phyloP scores from a whole-genome alignment of 169 alveolate genomes.

The Theileria sp. region DNA sequence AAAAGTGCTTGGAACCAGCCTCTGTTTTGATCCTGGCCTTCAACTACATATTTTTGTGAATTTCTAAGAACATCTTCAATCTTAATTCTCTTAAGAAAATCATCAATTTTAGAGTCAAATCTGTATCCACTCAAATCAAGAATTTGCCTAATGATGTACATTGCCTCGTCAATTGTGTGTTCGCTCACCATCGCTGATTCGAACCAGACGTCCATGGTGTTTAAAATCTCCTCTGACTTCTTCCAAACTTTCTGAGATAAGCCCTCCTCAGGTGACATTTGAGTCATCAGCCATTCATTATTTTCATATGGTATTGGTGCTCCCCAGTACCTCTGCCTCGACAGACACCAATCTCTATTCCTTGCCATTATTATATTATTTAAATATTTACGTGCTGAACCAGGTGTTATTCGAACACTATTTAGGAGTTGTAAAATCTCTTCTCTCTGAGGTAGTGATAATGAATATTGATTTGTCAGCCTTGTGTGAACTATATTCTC shows the following conservation, averaged over 20 bases:
- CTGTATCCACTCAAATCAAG: neutral
- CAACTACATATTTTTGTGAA: slow-evolving; percentile 51
- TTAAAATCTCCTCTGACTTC: neutral
- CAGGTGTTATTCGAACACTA: slow-evolving; percentile 55
- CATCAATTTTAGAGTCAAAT: too few relatives aligned
- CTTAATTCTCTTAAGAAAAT: neutral
- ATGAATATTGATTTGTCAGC: slow-evolving; percentile 55
- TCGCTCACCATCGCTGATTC: slow-evolving; percentile 74
- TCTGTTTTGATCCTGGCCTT: slow-evolving; percentile 83
- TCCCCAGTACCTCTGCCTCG: slow-evolving; percentile 85
- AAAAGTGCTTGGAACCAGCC: slow-evolving; percentile 85
- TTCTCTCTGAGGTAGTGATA: slow-evolving; percentile 23
- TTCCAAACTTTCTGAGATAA: slow-evolving; percentile 3
- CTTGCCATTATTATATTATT: slow-evolving; percentile 58
- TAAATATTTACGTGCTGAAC: slow-evolving; percentile 47
- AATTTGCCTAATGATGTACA: slow-evolving; percentile 14
- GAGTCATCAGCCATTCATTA: neutral
- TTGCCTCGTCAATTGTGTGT: slow-evolving; percentile 9
- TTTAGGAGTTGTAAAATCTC: slow-evolving; percentile 39
- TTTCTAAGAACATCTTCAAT: neutral
- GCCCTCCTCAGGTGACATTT: neutral
- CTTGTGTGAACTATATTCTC: slow-evolving; percentile 50
- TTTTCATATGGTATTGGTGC: slow-evolving; percentile 58
- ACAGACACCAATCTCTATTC: slow-evolving; percentile 79
- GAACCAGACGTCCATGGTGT: slow-evolving; percentile 80